Percentiles rank a stretch among this genome's conserved stretches.
phyloP scores from a whole-genome alignment of 768 basidiomycete genomes.

The Baorangia bicolor region DNA sequence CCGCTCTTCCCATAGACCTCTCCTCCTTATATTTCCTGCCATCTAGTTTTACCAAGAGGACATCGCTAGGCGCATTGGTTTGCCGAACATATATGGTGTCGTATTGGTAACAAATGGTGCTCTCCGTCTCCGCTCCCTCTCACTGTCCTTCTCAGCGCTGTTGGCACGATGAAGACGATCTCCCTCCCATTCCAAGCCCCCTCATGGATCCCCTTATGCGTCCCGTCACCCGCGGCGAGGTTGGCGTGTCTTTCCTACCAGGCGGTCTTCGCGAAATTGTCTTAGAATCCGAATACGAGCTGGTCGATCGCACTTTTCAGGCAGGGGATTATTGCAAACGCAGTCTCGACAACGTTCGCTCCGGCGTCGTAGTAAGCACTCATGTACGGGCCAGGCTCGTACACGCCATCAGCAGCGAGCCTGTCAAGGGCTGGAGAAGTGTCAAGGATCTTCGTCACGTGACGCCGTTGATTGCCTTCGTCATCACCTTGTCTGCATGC shows the following conservation, averaged over 20 bases:
- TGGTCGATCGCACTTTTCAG: conserved; percentile 76
- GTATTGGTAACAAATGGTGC: conserved; percentile 53
- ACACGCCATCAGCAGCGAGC: conserved; percentile 68
- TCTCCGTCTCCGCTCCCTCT: conserved; percentile 3
- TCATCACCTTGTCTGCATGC: too few species aligned
- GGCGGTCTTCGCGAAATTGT: conserved; percentile 64
- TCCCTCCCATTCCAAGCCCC: conserved; percentile 41
- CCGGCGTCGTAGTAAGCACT: conserved; percentile 70
- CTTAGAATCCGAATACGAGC: conserved; percentile 60
- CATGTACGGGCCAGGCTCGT: conserved; percentile 65
- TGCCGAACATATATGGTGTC: conserved; percentile 50
- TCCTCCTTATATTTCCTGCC: not conserved
- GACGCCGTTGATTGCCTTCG: too few species aligned
- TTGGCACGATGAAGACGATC: conserved; percentile 86
- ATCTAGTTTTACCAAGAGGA: conserved; percentile 66
- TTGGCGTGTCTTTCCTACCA: conserved; percentile 71
- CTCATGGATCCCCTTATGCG: conserved; percentile 71
- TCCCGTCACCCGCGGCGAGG: conserved; percentile 73
- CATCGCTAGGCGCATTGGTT: conserved; percentile 49
- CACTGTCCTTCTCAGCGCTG: conserved; percentile 56
- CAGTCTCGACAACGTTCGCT: conserved; percentile 66
- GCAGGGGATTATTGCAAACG: conserved; percentile 83
- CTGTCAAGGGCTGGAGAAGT: conserved; percentile 62
- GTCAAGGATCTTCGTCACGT: conserved; percentile 55
- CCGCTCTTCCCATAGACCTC: not conserved